phyloP scores from a whole-genome alignment of 2,329 filamentous ascomycete genomes.

The Hypoxylon sp. region DNA sequence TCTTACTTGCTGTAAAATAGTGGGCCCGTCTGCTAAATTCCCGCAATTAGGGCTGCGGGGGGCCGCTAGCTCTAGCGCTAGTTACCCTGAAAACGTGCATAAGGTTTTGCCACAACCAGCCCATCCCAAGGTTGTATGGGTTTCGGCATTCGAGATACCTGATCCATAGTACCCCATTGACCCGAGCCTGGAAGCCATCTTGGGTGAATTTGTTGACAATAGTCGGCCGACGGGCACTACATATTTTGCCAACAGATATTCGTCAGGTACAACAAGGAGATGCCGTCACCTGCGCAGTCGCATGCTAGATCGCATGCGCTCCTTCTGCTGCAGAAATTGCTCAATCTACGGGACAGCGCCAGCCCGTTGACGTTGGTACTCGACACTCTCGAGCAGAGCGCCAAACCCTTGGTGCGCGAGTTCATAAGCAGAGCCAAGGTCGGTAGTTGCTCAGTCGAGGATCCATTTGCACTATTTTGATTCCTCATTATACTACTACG shows the following conservation, averaged over 20 bases:
- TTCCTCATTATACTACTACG: too few species aligned
- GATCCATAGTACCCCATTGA: constrained; percentile 23
- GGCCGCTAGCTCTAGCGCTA: constrained; percentile 11
- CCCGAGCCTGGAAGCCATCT: neutral
- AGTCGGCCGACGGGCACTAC: neutral
- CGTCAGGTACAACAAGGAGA: constrained; percentile 50
- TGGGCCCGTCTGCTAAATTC: constrained; percentile 24
- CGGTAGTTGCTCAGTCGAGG: constrained; percentile 39
- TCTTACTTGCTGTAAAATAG: constrained; percentile 10
- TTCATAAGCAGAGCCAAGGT: constrained; percentile 83
- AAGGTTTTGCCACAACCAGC: neutral
- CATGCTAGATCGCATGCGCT: constrained; percentile 88
- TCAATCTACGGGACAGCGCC: constrained; percentile 82
- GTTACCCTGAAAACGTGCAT: neutral
- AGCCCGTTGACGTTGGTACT: constrained; percentile 90
- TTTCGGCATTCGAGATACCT: constrained; percentile 29
- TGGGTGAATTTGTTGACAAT: constrained; percentile 9
- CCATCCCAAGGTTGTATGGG: neutral
- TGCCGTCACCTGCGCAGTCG: constrained; percentile 70
- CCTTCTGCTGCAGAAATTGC: constrained; percentile 84
- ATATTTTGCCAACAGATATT: neutral
- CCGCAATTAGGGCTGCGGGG: constrained; percentile 44
- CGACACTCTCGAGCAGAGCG: constrained; percentile 87
- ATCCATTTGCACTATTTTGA: neutral
- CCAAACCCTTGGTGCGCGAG: constrained; percentile 77